Percentiles rank a stretch among this genome's conserved stretches.
Evolutionary conservation across 2,329 filamentous ascomycete species (phyloP).

Genomic region (Anisogramma anomala): DNA sequence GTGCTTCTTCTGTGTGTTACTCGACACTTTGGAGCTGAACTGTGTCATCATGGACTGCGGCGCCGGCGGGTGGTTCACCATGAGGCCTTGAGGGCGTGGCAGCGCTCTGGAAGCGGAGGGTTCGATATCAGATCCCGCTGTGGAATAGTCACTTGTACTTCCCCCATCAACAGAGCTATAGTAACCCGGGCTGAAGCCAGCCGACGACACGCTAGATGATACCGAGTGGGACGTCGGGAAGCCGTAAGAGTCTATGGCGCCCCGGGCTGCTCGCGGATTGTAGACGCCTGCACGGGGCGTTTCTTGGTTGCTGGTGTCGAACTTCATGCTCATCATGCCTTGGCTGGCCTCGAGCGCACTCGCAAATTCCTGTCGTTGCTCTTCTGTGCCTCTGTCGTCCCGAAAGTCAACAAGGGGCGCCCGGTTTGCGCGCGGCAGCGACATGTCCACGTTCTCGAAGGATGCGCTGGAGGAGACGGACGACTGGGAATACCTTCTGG

Average conservation of each 20-base stretch:
- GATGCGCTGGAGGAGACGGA: slow-evolving; percentile 52
- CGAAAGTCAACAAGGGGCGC: slow-evolving; percentile 55
- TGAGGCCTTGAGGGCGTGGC: slow-evolving; percentile 58
- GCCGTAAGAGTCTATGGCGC: slow-evolving; percentile 76
- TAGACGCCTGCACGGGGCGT: slow-evolving; percentile 78
- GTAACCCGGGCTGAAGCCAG: slow-evolving; percentile 73
- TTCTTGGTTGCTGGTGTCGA: slow-evolving; percentile 51
- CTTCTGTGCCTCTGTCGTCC: slow-evolving; percentile 25
- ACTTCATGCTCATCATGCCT: slow-evolving; percentile 80
- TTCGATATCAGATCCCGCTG: slow-evolving; percentile 77
- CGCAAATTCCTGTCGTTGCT: slow-evolving; percentile 54
- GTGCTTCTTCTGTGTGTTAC: slow-evolving; percentile 97
- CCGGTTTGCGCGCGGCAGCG: slow-evolving; percentile 34
- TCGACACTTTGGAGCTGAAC: slow-evolving; percentile 92
- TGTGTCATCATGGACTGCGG: slow-evolving; percentile 98
- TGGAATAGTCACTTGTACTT: slow-evolving; percentile 86
- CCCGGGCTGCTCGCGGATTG: slow-evolving; percentile 48
- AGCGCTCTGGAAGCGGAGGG: slow-evolving; percentile 64
- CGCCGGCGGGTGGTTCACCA: slow-evolving; percentile 56
- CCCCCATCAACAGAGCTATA: slow-evolving; percentile 60
- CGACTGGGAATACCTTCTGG: slow-evolving; percentile 70
- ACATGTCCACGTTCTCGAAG: slow-evolving; percentile 26
- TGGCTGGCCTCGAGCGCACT: slow-evolving; percentile 88
- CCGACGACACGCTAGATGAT: slow-evolving; percentile 82
- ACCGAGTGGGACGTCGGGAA: slow-evolving; percentile 78